Conservation (phyloP, 2,329 filamentous ascomycete species). For the Trichophyton schoenleinii region DNA sequence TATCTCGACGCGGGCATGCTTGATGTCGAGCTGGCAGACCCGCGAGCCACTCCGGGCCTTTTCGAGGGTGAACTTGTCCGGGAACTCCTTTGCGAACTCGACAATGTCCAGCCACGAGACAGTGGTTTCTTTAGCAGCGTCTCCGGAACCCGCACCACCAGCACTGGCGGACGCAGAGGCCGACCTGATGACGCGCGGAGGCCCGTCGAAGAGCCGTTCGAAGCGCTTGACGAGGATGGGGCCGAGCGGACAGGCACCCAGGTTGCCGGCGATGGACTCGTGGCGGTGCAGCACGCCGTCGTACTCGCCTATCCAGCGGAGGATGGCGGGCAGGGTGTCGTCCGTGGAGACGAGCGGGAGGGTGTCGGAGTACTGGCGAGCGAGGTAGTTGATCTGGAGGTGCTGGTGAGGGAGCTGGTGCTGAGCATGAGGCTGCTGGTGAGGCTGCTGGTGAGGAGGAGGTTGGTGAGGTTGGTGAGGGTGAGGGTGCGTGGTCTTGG, state of each 20-base stretch:
- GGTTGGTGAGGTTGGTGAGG: constrained; percentile 36
- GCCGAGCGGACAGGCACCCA: constrained; percentile 70
- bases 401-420: constrained; percentile 37
- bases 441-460: constrained; percentile 23
- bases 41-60: constrained; percentile 55
- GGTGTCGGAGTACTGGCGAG: constrained; percentile 49
- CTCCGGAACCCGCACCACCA: too few species aligned
- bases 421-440: constrained; percentile 14
- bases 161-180: neutral
- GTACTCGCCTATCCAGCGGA: constrained; percentile 64
- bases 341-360: constrained; percentile 50
- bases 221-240: constrained; percentile 76
- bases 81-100: constrained; percentile 68
- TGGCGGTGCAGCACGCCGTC: constrained; percentile 74
- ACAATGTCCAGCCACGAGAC: constrained; percentile 80
- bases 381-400: constrained; percentile 56
- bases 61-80: constrained; percentile 61
- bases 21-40: constrained; percentile 70
- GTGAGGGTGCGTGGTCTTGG: constrained; percentile 37
- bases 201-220: constrained; percentile 72
- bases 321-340: constrained; percentile 61
- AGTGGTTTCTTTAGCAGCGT: constrained; percentile 38
- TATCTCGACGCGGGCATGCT: constrained; percentile 71
- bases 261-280: constrained; percentile 73
- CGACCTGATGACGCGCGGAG: constrained; percentile 54